Conservation (phyloP, 495 filamentous ascomycete species). For the Penicillium atrosanguineum region DNA sequence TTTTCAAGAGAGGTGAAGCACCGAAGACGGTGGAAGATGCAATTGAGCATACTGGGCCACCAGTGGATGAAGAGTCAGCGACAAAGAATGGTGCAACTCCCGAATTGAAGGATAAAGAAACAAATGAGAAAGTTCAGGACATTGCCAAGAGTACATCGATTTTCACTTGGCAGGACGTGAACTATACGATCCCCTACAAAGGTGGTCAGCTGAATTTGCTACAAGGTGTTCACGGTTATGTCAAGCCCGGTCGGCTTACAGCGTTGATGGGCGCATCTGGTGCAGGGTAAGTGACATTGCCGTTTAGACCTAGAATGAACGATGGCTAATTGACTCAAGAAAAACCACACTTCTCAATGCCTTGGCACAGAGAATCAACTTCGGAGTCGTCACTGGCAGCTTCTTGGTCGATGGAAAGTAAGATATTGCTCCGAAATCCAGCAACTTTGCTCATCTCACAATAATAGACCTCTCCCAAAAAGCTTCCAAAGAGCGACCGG, state of each 20-base stretch:
- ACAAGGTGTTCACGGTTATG: conserved; percentile 64
- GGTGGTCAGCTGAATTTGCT: conserved; percentile 58
- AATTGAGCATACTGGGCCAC: conserved; percentile 26
- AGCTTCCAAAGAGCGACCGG: conserved; percentile 54
- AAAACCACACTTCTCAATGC: conserved; percentile 58
- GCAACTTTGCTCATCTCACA: not conserved
- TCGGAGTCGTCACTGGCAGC: conserved; percentile 49
- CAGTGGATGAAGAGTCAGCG: conserved; percentile 49
- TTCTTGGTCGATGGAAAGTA: conserved; percentile 56
- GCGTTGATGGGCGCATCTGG: conserved; percentile 68
- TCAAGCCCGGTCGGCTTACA: conserved; percentile 68
- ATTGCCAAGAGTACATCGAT: conserved; percentile 61
- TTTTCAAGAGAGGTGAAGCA: conserved; percentile 63
- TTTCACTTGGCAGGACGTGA: conserved; percentile 77
- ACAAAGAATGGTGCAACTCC: conserved; percentile 24
- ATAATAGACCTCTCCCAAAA: conserved; percentile 37
- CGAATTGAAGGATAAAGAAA: conserved; percentile 23
- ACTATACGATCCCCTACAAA: conserved; percentile 68
- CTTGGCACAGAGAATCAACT: conserved; percentile 53
- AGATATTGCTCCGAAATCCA: conserved; percentile 3
- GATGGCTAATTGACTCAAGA: conserved; percentile 13
- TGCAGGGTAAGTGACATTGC: conserved; percentile 46
- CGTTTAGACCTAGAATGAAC: not conserved
- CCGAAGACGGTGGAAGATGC: conserved; percentile 52
- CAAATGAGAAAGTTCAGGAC: conserved; percentile 29